Conservation (phyloP, 768 basidiomycete species). For the Leccinellum albellum region DNA sequence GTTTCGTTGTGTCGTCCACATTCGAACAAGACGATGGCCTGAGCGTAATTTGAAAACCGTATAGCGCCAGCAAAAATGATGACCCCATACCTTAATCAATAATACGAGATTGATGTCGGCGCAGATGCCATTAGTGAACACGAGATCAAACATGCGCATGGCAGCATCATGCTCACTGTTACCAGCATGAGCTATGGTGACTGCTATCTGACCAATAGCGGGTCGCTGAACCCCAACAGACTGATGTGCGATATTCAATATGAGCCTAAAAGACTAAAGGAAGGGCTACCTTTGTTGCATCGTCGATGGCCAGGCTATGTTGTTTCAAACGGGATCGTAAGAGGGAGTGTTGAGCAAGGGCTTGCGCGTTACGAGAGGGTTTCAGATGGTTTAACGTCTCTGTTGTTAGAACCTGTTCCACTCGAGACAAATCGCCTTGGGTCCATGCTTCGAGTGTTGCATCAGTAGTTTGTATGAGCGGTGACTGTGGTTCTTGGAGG, state of each 20-base stretch:
- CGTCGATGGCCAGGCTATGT: background rate
- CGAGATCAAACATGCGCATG: slow-evolving; percentile 6
- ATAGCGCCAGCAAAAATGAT: background rate
- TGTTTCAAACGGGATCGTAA: background rate
- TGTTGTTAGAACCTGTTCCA: background rate
- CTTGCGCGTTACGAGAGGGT: background rate
- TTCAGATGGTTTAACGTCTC: background rate
- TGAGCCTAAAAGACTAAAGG: no score
- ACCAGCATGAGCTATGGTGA: background rate
- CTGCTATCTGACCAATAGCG: slow-evolving; percentile 7
- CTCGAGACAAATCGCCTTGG: background rate
- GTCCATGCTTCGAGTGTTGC: background rate
- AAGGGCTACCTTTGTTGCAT: background rate
- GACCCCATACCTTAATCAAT: slow-evolving; percentile 6
- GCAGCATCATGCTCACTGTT: slow-evolving; percentile 1
- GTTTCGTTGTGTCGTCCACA: slow-evolving; percentile 1
- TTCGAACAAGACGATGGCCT: slow-evolving; percentile 8
- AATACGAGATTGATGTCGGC: slow-evolving; percentile 6
- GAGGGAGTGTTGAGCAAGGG: background rate
- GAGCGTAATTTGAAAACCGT: background rate
- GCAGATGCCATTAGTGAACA: background rate
- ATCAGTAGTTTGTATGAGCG: background rate
- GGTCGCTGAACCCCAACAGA: slow-evolving; percentile 6
- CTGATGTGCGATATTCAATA: background rate
- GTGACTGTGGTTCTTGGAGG: background rate